Base-by-base conservation (phyloP, 2,329 filamentous ascomycete genomes). In the Aspergillus brasiliensis region DNA sequence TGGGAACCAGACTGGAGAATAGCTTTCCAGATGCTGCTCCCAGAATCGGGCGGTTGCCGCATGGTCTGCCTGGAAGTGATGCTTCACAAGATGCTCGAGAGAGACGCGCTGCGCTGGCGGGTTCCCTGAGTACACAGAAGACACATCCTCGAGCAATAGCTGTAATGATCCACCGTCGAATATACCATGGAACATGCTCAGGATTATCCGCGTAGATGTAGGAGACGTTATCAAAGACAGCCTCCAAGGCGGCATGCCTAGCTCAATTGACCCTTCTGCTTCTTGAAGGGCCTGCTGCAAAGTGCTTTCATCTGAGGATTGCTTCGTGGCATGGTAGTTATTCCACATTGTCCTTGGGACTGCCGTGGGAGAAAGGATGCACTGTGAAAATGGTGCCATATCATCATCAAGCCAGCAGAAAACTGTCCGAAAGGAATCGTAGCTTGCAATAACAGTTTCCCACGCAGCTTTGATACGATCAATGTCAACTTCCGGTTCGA, bases 111-210 rank as follows among this genome's bases (percentile, higher is more conserved):
- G 46, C 8, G 48, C 53, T 5, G 56, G 51, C 1, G 31, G 27
- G 11, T 60, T 52, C 5, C 58, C 63, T 11, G 44, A n/a, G 23
- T 72, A 72, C 13, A 54, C 61, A 7, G 59, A 62, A 48, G 62
- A 56, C 15, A 77, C 71, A 51, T 77, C 74, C 23, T 68, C 60
- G 6, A 76, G 62, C 5, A 77, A 70, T 5, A 75, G 62, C 49
- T 75, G 67, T 40, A 75, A 47, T 1, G 75, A 77, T 3, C 71
- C 73, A 46, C 74, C 75, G 47, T 77, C 74, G 47, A 75, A 76
- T 13, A 77, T 71, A 23, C 74, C 75, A 60, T 77, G 75, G 19
- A 75, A 73, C 60, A 76, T 70, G 62, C 73, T 72, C 27, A 76
- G 60, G n/a, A 75, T 56, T 8, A 75, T 47, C 5, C 65, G 28